A percentile compares a stretch with the other conserved stretches of the same genome.
Evolutionary conservation across 129 eudicot species (phyloP).

Genomic region (Flaveria bidentis): DNA sequence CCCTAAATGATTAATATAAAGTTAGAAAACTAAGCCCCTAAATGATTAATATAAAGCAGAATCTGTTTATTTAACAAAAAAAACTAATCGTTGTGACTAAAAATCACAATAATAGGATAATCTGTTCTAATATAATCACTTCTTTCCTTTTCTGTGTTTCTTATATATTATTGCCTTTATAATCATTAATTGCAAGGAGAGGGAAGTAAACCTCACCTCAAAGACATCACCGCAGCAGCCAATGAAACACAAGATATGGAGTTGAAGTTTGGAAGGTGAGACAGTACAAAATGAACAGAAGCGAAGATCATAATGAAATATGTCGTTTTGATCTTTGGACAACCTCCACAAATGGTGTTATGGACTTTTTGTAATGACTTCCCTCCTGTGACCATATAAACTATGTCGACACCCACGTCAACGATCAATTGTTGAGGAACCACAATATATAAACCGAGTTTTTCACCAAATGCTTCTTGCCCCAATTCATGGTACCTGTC

Average conservation of each 20-base stretch:
- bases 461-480: constrained; percentile 74
- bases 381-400: constrained; percentile 83
- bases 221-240: constrained; percentile 83
- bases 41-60: too few relatives aligned
- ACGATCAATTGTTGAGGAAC: constrained; percentile 70
- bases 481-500: constrained; percentile 83
- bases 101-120: too few relatives aligned
- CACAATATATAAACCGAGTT: constrained; percentile 65
- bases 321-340: constrained; percentile 45
- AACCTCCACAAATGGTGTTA: constrained; percentile 38
- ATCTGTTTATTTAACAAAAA: too few relatives aligned
- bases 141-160: too few relatives aligned
- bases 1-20: too few relatives aligned
- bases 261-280: constrained; percentile 81
- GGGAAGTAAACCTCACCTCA: constrained; percentile 43
- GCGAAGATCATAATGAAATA: constrained; percentile 73
- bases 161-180: not conserved
- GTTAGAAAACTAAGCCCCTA: too few relatives aligned
- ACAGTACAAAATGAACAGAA: constrained; percentile 62
- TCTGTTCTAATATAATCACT: too few relatives aligned
- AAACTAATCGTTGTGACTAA: too few relatives aligned
- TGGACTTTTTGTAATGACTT: constrained; percentile 55
- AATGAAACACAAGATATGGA: constrained; percentile 71
- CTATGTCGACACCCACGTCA: constrained; percentile 69
- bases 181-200: not conserved